These are phyloP conservation scores for Colletotrichum sp. DNA, from an alignment of 2,329 filamentous ascomycete genomes.

Conservation along the genomic window DNA sequence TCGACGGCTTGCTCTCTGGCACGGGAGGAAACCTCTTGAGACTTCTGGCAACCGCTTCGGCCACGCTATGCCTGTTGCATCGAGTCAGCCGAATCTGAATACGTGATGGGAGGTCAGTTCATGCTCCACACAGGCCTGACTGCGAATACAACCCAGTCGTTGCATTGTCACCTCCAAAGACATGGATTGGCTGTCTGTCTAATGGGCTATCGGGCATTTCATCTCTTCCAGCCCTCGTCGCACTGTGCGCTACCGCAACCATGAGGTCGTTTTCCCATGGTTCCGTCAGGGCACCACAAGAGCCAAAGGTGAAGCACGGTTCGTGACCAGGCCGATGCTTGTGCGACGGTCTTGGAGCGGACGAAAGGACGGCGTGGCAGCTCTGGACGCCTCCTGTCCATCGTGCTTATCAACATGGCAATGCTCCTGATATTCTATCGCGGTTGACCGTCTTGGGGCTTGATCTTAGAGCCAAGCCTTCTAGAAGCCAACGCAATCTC, in stretches of 20 bases:
- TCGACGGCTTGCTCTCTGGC: background rate
- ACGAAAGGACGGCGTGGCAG: background rate
- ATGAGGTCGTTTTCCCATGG: background rate
- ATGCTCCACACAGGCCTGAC: background rate
- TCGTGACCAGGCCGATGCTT: background rate
- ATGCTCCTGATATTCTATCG: background rate
- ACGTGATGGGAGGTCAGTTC: constrained; percentile 2
- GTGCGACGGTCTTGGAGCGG: background rate
- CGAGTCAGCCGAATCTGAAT: constrained; percentile 11
- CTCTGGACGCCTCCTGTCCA: background rate
- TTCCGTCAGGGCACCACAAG: background rate
- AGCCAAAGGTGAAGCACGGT: background rate
- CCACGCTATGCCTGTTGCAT: constrained; percentile 1
- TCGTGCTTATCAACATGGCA: background rate
- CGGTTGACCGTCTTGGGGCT: background rate
- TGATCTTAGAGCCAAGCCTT: constrained; percentile 1
- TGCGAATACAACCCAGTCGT: constrained; percentile 3
- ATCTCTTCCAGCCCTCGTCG: background rate
- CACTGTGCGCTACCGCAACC: background rate
- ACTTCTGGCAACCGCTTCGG: background rate
- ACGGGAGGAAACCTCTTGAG: background rate
- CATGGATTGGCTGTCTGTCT: background rate
- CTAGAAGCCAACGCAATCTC: constrained; percentile 4
- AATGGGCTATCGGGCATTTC: background rate
- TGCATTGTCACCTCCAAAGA: background rate